Conservation (phyloP, 2,329 filamentous ascomycete genomes). For the Colletotrichum aenigma region DNA sequence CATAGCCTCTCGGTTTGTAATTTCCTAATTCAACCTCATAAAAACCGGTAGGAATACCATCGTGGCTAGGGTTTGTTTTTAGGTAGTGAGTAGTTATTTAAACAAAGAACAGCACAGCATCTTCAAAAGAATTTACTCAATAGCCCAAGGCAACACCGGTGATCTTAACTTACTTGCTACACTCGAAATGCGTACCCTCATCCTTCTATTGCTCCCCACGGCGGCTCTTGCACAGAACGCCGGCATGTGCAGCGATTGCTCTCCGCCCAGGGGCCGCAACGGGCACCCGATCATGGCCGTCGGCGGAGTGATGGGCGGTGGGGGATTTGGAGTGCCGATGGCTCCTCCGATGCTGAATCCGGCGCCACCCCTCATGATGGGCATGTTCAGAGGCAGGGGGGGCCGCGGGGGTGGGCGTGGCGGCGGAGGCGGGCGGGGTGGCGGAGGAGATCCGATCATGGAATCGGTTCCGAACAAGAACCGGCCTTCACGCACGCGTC, state of each 20-base stretch:
- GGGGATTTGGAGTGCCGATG: not conserved
- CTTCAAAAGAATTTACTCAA: rapidly evolving
- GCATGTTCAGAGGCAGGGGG: not conserved
- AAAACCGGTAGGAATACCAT: not conserved
- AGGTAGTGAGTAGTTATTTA: not conserved
- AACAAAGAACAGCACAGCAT: not conserved
- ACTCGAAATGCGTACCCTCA: not conserved
- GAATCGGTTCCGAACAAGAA: not conserved
- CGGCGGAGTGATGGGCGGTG: not conserved
- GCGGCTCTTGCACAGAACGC: not conserved
- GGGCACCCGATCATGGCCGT: not conserved
- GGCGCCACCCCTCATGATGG: not conserved
- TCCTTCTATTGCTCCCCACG: not conserved
- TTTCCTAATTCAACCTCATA: not conserved
- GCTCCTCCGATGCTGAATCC: not conserved
- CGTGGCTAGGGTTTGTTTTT: not conserved
- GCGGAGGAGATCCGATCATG: not conserved
- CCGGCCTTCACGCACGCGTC: not conserved
- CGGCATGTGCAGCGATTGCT: not conserved
- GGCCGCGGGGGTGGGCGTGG: not conserved
- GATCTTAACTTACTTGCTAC: not conserved
- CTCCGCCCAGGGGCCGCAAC: not conserved
- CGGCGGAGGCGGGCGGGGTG: not conserved
- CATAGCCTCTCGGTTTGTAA: not conserved
- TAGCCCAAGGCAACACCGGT: not conserved